Base-by-base conservation (phyloP, 192 early-diverging fungal genomes). In the Gamsiella multidivaricata region DNA sequence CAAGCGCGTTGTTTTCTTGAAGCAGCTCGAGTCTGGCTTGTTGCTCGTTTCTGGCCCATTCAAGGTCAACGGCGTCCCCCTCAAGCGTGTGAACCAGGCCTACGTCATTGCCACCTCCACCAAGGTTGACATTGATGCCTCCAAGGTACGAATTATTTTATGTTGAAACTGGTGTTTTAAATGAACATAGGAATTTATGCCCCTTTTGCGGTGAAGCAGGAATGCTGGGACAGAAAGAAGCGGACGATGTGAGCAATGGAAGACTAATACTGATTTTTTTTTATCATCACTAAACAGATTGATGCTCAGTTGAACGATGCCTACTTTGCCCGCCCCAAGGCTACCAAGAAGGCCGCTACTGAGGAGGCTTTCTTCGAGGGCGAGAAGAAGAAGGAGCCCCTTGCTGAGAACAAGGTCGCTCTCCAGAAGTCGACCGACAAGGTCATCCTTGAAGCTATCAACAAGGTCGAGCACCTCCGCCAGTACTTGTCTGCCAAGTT, bases 21-120 rank as follows among this genome's bases (percentile, higher is more conserved):
- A 96, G 91, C 94, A 95, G 86, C 91, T 99, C 74, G 84, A 87
- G 69, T 93, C 93, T 73, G 98, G 98, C 61, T 90, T 99, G 65
- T 87, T 99, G 56, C 89, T 99, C 66, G 94, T 99, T 62, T 94
- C 96, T 57, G 98, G 98, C 56, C 98, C 98, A 59, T 95, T 93
- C 92, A 94, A 94, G 89, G 80, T 97, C 86, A 99, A 99, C 91
- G 98, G 98, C 79, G 95, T 99, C 63, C 98, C 98, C 49, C 87
- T 99, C 65, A 89, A 94, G 67, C 94, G 98, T 54, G 95, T 99
- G 82, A 96, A 97, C 93, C 96, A 97, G 88, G 95, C 97, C 69
- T 99, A 97, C 86, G 98, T 95, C 75, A 93, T 98, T 83, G 97
- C 97, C 79, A 99, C 97, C 81, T 98, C 98, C 79, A 98, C 98